Base-by-base conservation (phyloP, 768 basidiomycete genomes). In the Trametes cubensis region DNA sequence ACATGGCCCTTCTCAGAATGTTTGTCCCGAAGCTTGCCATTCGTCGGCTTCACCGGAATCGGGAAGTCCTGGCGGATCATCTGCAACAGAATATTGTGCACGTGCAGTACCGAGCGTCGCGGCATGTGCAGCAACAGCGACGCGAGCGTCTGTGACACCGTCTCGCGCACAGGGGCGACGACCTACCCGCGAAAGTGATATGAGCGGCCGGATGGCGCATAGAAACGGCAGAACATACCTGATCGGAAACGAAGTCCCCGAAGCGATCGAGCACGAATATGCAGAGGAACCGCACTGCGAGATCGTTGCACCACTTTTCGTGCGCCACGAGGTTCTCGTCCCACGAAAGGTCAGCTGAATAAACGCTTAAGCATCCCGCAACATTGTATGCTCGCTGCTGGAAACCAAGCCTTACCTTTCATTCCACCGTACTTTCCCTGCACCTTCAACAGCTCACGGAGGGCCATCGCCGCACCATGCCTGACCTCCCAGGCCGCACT, bases 261-360 rank as follows among this genome's bases (percentile, higher is more conserved):
- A 99, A 99, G n/a, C 97, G 87, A 73, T 99, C 97, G 25, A 98
- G 80, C 34, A 96, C 90, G 64, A 98, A 90, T 10, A 98, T 86
- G 67, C 88, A 90, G 2, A 98, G 83, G 53, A 97, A 84, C 66
- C 89, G 89, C 11, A 92, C 85, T 2, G 93, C 89, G 17, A 98
- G 77, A 60, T 88, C 86, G 63, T 95, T 95, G 74, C 92, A 94
- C 94, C 94, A 96, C 67, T 82, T 82, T 73, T 92, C 90, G 68
- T 95, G 93, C 0, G 80, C 80, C 44, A 78, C 73, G 20, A 81
- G 80, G 66, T 95, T 95, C 69, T 87, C 85, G 56, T 79, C 75
- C 56, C 62, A 66, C 3, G 83, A 78, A 20, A 79, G 63, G 49
- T 80, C 81, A 61, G 83, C 91, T 90, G 55, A 4, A 40, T 28